These are phyloP conservation scores for thale cress (Arabidopsis thaliana) DNA, from an alignment of 345 rosid species.

Conservation along the genomic window TAIR10.1 NC_003070.9:26315501-26316000, in stretches of 20 bases:
- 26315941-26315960: constrained; percentile 37
- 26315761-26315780: background rate
- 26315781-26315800: constrained; percentile 7
- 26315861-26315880: background rate
- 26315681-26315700: background rate
- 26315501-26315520: background rate
- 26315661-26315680: background rate
- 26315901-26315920: constrained; percentile 7
- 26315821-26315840: constrained; percentile 21
- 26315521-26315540: background rate
- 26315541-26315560: background rate
- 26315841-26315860: background rate
- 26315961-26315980: constrained; percentile 36
- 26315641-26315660: background rate
- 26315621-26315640: background rate
- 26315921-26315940: constrained; percentile 39
- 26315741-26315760: background rate
- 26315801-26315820: constrained; percentile 18
- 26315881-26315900: constrained; percentile 16
- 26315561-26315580: background rate
- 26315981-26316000: constrained; percentile 35
- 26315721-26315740: background rate
- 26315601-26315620: background rate
- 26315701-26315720: background rate
- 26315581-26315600: background rate